Base-by-base conservation (phyloP, 2,329 filamentous ascomycete genomes). In the Ophioceras dolichostomum region DNA sequence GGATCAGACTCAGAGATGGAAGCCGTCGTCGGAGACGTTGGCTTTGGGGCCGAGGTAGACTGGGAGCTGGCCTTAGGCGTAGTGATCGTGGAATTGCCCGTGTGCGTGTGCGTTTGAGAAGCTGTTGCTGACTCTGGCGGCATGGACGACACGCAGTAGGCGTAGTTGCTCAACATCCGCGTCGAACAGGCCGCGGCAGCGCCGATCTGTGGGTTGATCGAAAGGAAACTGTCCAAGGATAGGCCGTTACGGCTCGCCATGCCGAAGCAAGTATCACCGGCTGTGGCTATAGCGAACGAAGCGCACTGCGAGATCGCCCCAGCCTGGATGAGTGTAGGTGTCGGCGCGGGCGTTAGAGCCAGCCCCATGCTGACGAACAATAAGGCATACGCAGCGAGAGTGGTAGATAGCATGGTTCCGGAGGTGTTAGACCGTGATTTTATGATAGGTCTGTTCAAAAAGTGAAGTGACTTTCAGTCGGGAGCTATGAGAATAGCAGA, bases 131-230 rank as follows among this genome's bases (percentile, higher is more conserved):
- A n/a, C n/a, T n/a, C n/a, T n/a, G n/a, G n/a, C n/a, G n/a, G 33
- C 33, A 13, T 16, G 33, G 33, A 22, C 8, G 33, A 10, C n/a
- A 36, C 17, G 34, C 34, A 36, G 34, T 36, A 36, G 17, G 13
- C 28, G 18, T n/a, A 36, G 24, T 20, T n/a, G 10, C 24, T 17
- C 5, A 36, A 26, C 3, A 36, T 21, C 24, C 18, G 19, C 24
- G 26, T 21, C n/a, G 24, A 10, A 12, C 34, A 36, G 10, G 20
- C 26, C 26, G 28, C 22, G 24, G n/a, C 14, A 9, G 14, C 10
- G 7, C 34, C 16, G 9, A 36, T 28, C 34, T 28, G 26, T 8
- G 34, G 34, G 34, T 36, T 36, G 22, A 36, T 36, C 26, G 20
- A 16, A 10, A 36, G 14, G 34, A 36, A 30, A 17, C 26, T 17